Base-by-base conservation (phyloP, 352 stramenopile species). In the Phytophthora vignae region DNA sequence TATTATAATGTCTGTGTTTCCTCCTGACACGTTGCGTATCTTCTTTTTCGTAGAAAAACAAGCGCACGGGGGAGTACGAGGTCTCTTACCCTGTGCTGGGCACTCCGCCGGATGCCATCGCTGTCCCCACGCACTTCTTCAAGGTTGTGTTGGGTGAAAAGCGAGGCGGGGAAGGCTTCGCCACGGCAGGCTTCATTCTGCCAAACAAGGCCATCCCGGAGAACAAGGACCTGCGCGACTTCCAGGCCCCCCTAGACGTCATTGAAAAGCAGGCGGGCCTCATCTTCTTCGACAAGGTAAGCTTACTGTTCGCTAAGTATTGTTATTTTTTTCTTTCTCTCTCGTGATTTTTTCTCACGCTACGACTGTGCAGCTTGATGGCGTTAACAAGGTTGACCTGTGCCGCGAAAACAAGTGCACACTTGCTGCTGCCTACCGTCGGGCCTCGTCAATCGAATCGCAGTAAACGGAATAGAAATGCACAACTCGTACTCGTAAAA, bases 111-210 rank as follows among this genome's bases (percentile, higher is more conserved):
- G 89, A 96, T 57, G 80, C 93, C 5, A 76, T 99, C 36, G 79
- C 90, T 11, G 95, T 99, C 48, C 97, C 97, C 12, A 99, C 97
- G 55, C 97, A 99, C 73, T 99, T 99, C 71, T 99, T 98, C 82
- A 99, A 99, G 74, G 86, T 99, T 33, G 74, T 99, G 8, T 79
- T 98, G 1, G 91, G 87, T 4, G 75, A 75, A 59, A 84, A 81
- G 48, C 68, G 58, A 21, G 72, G 74, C 21, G 84, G 90, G 40
- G 67, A 71, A 60, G 64, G 49, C n/a, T 88, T 96, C 60, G 90
- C 96, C 64, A 93, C 90, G 2, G 84, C 88, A 27, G 95, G 93
- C 50, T 99, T 99, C 84, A 94, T 99, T 42, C 74, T 99, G 58
- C 95, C 96, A 12, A 99, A 99, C 83, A 79, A 88, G 56, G 69